phyloP scores from a whole-genome alignment of 306 rosid genomes.

The Albizia julibrissin region DNA sequence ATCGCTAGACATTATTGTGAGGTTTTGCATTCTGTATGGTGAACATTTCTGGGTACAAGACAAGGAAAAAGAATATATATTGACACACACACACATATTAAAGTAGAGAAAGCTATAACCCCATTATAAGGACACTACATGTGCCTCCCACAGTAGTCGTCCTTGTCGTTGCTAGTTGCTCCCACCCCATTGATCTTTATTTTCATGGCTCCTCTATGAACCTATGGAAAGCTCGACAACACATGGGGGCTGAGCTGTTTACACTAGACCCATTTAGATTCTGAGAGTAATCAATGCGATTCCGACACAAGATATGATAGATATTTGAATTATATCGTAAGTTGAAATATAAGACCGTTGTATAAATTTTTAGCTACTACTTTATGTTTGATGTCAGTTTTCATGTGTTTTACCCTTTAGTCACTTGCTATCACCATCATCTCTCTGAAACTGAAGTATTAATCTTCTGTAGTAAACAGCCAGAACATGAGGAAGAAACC shows the following conservation, averaged over 20 bases:
- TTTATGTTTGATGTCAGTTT: neutral
- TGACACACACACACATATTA: neutral
- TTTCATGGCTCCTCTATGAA: neutral
- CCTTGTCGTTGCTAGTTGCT: neutral
- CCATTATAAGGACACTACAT: conserved; percentile 28
- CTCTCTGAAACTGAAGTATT: neutral
- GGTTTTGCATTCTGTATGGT: conserved; percentile 23
- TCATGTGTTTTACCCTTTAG: neutral
- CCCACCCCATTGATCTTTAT: neutral
- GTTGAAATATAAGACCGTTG: neutral
- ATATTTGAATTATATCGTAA: neutral
- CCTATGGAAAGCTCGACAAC: neutral
- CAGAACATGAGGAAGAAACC: neutral
- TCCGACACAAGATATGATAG: neutral
- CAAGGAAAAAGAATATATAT: neutral
- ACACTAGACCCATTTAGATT: neutral
- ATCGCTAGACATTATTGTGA: neutral
- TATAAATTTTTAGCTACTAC: neutral
- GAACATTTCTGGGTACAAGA: conserved; percentile 24
- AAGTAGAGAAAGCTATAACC: neutral
- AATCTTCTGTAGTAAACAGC: neutral
- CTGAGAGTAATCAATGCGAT: neutral
- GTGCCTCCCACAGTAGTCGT: conserved; percentile 30
- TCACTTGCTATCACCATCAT: neutral
- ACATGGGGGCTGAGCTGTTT: neutral